phyloP scores from a whole-genome alignment of 2,329 filamentous ascomycete genomes.

The Thielaviopsis punctulata region DNA sequence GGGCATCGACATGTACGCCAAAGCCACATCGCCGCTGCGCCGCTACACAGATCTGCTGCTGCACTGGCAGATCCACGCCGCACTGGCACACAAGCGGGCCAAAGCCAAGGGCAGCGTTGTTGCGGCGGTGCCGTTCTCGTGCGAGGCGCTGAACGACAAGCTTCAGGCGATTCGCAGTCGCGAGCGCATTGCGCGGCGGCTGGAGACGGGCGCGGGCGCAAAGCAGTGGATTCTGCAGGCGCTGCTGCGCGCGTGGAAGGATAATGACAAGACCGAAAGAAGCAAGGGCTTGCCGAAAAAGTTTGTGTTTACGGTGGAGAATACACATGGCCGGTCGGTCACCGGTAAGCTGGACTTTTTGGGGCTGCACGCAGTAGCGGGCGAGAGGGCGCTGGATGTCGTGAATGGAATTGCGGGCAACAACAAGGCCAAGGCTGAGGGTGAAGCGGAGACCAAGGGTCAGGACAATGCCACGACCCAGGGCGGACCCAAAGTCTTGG shows the following conservation, averaged over 20 bases:
- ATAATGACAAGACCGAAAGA: conserved; percentile 30
- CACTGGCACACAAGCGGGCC: conserved; percentile 29
- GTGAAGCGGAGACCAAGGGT: too few relatives aligned
- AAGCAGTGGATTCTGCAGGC: conserved; percentile 42
- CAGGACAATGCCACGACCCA: too few relatives aligned
- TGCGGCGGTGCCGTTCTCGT: conserved; percentile 28
- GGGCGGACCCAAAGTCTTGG: too few relatives aligned
- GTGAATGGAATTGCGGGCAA: too few relatives aligned
- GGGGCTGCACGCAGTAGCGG: conserved; percentile 20
- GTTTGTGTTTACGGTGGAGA: conserved; percentile 31
- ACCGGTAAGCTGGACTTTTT: conserved; percentile 34
- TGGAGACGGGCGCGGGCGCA: conserved; percentile 26
- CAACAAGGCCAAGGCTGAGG: too few relatives aligned
- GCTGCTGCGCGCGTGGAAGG: conserved; percentile 40
- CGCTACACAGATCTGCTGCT: conserved; percentile 44
- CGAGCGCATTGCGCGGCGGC: conserved; percentile 30
- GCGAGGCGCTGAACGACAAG: conserved; percentile 24
- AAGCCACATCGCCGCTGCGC: conserved; percentile 48
- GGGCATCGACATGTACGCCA: conserved; percentile 43
- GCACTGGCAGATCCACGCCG: conserved; percentile 50
- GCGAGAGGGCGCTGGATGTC: conserved; percentile 23
- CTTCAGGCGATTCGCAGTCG: conserved; percentile 35
- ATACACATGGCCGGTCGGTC: conserved; percentile 20
- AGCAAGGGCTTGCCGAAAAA: conserved; percentile 31
- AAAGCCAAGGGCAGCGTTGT: conserved; percentile 6